These are phyloP conservation scores for Massariosphaeria phaeospora DNA, from an alignment of 495 filamentous ascomycete genomes.

Conservation along the genomic window DNA sequence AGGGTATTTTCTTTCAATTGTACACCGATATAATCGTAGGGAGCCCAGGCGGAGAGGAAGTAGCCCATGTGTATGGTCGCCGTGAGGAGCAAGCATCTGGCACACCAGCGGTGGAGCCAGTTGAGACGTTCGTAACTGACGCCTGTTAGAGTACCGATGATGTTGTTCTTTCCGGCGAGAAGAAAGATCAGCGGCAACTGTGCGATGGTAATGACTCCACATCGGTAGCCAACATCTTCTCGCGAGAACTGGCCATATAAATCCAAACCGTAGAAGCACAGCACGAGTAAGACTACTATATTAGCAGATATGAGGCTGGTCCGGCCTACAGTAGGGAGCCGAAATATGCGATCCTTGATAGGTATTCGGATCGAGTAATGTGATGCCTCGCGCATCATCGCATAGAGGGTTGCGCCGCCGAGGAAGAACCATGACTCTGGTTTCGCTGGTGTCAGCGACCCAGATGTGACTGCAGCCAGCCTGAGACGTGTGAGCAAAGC, in stretches of 20 bases:
- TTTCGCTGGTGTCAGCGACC: slow-evolving; percentile 54
- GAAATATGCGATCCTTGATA: slow-evolving; percentile 42
- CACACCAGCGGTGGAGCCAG: slow-evolving; percentile 79
- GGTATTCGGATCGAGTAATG: slow-evolving; percentile 57
- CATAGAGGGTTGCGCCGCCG: slow-evolving; percentile 57
- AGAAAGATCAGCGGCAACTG: slow-evolving; percentile 80
- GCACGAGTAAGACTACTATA: slow-evolving; percentile 53
- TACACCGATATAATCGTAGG: slow-evolving; percentile 55
- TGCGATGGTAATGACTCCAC: slow-evolving; percentile 69
- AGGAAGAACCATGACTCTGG: slow-evolving; percentile 55
- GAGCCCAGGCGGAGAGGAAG: slow-evolving; percentile 65
- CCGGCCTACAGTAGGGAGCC: slow-evolving; percentile 55
- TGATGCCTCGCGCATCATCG: slow-evolving; percentile 60
- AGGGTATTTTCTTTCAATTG: slow-evolving; percentile 62
- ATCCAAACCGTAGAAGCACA: slow-evolving; percentile 49
- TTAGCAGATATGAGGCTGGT: slow-evolving; percentile 52
- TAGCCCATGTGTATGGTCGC: slow-evolving; percentile 69
- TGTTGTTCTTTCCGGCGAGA: slow-evolving; percentile 71
- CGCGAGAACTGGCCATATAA: slow-evolving; percentile 46
- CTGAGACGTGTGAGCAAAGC: too few relatives aligned
- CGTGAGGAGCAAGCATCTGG: slow-evolving; percentile 68
- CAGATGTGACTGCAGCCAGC: slow-evolving; percentile 37
- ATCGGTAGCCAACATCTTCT: slow-evolving; percentile 71
- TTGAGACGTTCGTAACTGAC: slow-evolving; percentile 71
- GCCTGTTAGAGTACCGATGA: slow-evolving; percentile 64